Evolutionary conservation across 2,329 filamentous ascomycete genomes (phyloP).

Genomic region (Fusarium sp.): DNA sequence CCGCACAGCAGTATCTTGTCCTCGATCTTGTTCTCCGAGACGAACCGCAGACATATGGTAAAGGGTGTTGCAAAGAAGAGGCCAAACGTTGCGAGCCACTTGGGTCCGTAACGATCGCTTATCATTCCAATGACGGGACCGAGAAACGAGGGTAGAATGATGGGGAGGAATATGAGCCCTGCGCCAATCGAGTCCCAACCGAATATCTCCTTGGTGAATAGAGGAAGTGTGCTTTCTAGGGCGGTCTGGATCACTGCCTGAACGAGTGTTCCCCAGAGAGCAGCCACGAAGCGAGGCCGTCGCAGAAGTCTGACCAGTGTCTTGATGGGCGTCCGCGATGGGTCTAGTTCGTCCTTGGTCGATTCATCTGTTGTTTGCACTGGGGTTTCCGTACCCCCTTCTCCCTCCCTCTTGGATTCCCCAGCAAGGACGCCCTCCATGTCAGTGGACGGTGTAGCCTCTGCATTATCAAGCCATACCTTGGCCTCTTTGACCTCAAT

Average conservation of each 20-base stretch:
- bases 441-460: neutral
- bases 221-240: slow-evolving; percentile 51
- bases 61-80: slow-evolving; percentile 51
- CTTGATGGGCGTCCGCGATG: slow-evolving; percentile 30
- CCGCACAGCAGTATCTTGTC: slow-evolving; percentile 51
- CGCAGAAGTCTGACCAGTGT: slow-evolving; percentile 44
- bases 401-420: neutral
- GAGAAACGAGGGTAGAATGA: slow-evolving; percentile 49
- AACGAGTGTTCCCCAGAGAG: slow-evolving; percentile 52
- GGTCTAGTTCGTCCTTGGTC: slow-evolving; percentile 5
- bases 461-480: slow-evolving; percentile 40
- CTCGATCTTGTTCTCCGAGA: slow-evolving; percentile 45
- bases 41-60: slow-evolving; percentile 50
- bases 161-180: slow-evolving; percentile 51
- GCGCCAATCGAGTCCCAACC: slow-evolving; percentile 51
- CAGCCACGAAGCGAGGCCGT: slow-evolving; percentile 49
- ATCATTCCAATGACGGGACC: slow-evolving; percentile 48
- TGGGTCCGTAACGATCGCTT: slow-evolving; percentile 51
- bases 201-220: slow-evolving; percentile 47
- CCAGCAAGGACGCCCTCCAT: slow-evolving; percentile 3
- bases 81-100: slow-evolving; percentile 50
- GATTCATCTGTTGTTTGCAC: neutral
- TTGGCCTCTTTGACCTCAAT: slow-evolving; percentile 50
- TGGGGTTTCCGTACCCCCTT: neutral
- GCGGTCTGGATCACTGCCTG: slow-evolving; percentile 49